Evolutionary conservation across 441 rosid species (phyloP), one percentile per base, ranked within the genome.

Genomic region (Theobroma grandiflorum): DNA sequence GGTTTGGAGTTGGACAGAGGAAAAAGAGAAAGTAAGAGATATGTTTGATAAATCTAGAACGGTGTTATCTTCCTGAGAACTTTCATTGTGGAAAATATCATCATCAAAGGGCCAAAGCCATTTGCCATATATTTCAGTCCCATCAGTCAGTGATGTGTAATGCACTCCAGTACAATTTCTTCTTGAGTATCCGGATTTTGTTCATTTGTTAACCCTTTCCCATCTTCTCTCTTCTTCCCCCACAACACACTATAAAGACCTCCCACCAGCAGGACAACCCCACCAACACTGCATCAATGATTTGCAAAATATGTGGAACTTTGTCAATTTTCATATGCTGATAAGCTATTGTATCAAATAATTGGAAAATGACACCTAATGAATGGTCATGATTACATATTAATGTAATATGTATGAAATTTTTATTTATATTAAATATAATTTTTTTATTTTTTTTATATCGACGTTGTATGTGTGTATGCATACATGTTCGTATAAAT

Each of bases 191-290:
- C 82, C 0, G 72, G 47, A 77, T 20, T 75, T 58, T 80, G 82
- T 49, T 78, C 82, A 69, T 31, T 71, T 65, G 9, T 57, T 11
- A 66, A 68, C 26, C 69, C 53, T 64, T 66, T 84, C 10, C 18
- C 76, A 6, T 77, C 92, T 77, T 93, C 98, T 78, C 82, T 89
- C 79, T 83, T 88, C 84, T 94, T 93, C 50, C 96, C 98, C 99
- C 98, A 95, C 15, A 95, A 52, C 42, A 93, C 94, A 80, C 86
- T 70, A 80, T 93, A 93, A 55, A 95, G 95, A 59, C 98, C 98
- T 65, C 82, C 79, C 83, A 93, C 95, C 83, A 95, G 82, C 85
- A 95, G 78, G 49, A 85, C 69, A 11, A 88, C 93, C 69, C 94
- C 98, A 78, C 89, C 89, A 84, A 88, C 83, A 75, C 99, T 95